Evolutionary conservation across 495 filamentous ascomycete genomes (phyloP).

Genomic region (Hypoxylon rickii): DNA sequence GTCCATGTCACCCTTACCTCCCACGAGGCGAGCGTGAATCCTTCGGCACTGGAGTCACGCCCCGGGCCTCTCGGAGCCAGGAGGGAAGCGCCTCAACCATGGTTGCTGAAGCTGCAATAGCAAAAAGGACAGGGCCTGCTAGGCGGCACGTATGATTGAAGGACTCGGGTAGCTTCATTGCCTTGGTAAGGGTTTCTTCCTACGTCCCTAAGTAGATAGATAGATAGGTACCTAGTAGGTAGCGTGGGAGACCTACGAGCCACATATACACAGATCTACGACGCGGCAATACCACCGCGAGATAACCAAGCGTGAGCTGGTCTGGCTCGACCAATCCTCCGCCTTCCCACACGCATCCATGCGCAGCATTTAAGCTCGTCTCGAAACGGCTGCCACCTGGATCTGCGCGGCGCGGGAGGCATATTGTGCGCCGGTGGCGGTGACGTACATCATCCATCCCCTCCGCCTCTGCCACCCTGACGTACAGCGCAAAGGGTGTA

Average conservation of each 20-base stretch:
- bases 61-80: neutral
- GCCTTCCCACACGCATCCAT: no score
- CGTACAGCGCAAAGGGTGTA: neutral
- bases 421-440: neutral
- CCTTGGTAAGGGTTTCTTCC: neutral
- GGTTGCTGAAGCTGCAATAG: constrained; percentile 1
- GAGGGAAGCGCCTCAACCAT: no score
- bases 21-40: constrained; percentile 19
- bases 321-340: no score
- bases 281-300: neutral
- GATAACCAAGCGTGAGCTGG: no score
- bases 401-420: neutral
- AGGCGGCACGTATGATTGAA: constrained; percentile 15
- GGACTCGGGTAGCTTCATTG: constrained; percentile 12
- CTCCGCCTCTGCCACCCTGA: neutral
- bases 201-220: neutral
- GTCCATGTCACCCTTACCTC: constrained; percentile 12
- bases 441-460: neutral
- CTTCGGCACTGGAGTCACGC: constrained; percentile 2
- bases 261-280: neutral
- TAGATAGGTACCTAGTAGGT: neutral
- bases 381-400: constrained; percentile 3
- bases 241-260: neutral
- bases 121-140: constrained; percentile 3
- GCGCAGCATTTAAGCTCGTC: no score